Conservation (phyloP, 164 flowering plant genomes). For the Echeveria elegans region DNA sequence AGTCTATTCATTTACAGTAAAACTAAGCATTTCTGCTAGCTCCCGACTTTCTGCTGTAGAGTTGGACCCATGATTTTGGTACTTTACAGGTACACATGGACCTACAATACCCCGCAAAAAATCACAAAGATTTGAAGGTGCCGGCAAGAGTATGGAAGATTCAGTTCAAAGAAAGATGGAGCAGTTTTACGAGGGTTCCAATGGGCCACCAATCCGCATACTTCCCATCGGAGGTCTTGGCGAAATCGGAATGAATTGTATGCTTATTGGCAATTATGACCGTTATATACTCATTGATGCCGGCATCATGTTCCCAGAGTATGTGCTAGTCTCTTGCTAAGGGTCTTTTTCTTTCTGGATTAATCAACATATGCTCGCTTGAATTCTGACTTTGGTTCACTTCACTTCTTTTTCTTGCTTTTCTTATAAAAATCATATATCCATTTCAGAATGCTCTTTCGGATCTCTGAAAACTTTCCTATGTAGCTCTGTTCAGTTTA, state of each 20-base stretch:
- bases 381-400: too few relatives aligned
- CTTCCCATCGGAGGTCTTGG: slow-evolving; percentile 98
- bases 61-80: neutral
- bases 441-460: neutral
- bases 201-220: slow-evolving; percentile 94
- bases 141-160: slow-evolving; percentile 86
- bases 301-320: slow-evolving; percentile 99
- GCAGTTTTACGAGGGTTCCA: slow-evolving; percentile 82
- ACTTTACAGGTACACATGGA: slow-evolving; percentile 36
- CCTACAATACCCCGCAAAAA: slow-evolving; percentile 38
- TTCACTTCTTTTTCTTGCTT: too few relatives aligned
- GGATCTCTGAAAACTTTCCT: neutral
- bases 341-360: too few relatives aligned
- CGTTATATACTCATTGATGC: slow-evolving; percentile 97
- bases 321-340: slow-evolving; percentile 17
- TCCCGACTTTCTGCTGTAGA: neutral
- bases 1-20: too few relatives aligned
- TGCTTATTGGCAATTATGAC: slow-evolving; percentile 95
- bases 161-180: slow-evolving; percentile 90
- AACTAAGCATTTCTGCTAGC: too few relatives aligned
- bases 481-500: neutral
- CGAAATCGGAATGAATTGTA: slow-evolving; percentile 99
- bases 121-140: slow-evolving; percentile 56
- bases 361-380: too few relatives aligned
- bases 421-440: neutral